Evolutionary conservation across 805 yeast species (phyloP).

Genomic region (Ascoidea asiatica): DNA sequence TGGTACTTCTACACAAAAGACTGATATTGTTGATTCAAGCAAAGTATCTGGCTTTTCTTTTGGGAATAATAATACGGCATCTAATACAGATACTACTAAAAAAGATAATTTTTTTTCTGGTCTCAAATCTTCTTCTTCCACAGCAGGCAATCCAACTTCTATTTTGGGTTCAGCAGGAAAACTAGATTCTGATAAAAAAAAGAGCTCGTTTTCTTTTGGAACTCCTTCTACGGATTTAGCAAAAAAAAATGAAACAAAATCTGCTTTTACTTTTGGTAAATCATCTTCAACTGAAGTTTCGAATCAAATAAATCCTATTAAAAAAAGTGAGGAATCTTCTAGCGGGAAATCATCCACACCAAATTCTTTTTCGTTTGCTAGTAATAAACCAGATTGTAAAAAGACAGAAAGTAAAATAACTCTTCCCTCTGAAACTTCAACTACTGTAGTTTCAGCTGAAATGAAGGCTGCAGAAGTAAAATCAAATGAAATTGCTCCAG

Average conservation of each 20-base stretch:
- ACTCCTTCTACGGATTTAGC: background rate
- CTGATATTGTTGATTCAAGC: conserved; percentile 4
- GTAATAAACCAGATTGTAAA: conserved; percentile 15
- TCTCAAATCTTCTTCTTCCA: conserved; percentile 10
- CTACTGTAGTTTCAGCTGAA: conserved; percentile 4
- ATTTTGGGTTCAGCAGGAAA: conserved; percentile 6
- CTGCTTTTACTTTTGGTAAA: background rate
- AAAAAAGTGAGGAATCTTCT: conserved; percentile 5
- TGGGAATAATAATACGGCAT: conserved; percentile 12
- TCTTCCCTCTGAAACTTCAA: conserved; percentile 9
- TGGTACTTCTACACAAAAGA: too few species aligned
- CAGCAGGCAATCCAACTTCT: conserved; percentile 7
- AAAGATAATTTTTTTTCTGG: conserved; percentile 11
- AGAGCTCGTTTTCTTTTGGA: conserved; percentile 2
- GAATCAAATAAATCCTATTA: too few species aligned
- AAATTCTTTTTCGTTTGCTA: conserved; percentile 15
- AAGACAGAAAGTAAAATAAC: conserved; percentile 11
- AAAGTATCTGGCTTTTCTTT: conserved; percentile 16
- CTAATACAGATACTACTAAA: conserved; percentile 6
- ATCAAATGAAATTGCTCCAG: conserved; percentile 45
- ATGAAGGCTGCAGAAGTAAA: conserved; percentile 21
- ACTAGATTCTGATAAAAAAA: conserved; percentile 9
- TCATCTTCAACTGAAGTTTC: too few species aligned
- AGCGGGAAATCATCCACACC: conserved; percentile 10
- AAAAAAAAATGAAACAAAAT: background rate